Evolutionary conservation across 768 basidiomycete genomes (phyloP).

Genomic region (Phlebiopsis flavidoalba): DNA sequence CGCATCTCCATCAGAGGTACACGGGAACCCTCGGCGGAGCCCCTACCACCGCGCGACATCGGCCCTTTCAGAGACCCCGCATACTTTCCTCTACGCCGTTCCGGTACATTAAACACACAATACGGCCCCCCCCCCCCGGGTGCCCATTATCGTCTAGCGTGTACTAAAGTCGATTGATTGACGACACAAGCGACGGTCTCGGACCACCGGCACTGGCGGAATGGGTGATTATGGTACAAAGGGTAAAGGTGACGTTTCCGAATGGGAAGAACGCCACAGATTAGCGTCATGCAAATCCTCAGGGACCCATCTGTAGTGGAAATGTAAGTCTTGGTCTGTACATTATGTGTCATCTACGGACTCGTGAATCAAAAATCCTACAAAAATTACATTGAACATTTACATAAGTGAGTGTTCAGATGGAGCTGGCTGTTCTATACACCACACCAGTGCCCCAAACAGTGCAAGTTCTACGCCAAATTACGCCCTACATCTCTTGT

Average conservation of each 20-base stretch:
- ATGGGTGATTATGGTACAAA: constrained; percentile 93
- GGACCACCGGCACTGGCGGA: constrained; percentile 67
- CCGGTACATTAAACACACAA: constrained; percentile 88
- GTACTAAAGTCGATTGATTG: constrained; percentile 94
- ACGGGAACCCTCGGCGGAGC: constrained; percentile 71
- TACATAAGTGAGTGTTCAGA: constrained; percentile 41
- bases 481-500: constrained; percentile 81
- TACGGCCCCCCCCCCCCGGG: constrained; percentile 79
- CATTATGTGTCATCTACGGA: no score
- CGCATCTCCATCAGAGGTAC: constrained; percentile 88
- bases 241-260: constrained; percentile 83
- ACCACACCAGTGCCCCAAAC: constrained; percentile 77
- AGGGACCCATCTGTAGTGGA: constrained; percentile 87
- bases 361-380: no score
- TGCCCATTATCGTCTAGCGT: constrained; percentile 48
- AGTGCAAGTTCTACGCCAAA: constrained; percentile 68
- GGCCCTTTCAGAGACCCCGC: constrained; percentile 57
- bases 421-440: constrained; percentile 92
- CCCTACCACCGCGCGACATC: constrained; percentile 59
- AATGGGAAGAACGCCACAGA: constrained; percentile 97
- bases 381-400: no score
- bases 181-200: constrained; percentile 69
- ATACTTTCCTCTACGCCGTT: constrained; percentile 75
- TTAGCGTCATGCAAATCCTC: constrained; percentile 90
- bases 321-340: constrained; percentile 54